Conservation (phyloP, 129 eudicot genomes). For the Gnaphalium uliginosum region DNA sequence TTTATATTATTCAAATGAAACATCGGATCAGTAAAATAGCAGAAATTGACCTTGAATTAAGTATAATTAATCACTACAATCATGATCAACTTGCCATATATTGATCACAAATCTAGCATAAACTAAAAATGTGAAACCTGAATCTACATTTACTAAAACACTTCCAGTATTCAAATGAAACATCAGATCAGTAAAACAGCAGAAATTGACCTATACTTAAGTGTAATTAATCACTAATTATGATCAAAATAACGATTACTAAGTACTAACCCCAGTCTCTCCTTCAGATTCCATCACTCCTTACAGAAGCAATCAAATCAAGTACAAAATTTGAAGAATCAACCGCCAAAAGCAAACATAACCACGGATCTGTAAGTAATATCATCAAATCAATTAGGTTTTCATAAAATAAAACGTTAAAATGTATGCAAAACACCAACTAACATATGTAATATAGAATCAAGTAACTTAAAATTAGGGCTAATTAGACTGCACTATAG, state of each 20-base stretch:
- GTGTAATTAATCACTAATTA: neutral
- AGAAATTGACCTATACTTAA: conserved; percentile 1
- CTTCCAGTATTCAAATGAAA: neutral
- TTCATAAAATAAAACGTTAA: neutral
- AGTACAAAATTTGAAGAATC: neutral
- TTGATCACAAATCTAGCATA: conserved; percentile 8
- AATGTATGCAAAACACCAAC: conserved; percentile 10
- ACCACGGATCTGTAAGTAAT: conserved; percentile 26
- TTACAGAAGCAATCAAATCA: conserved; percentile 20
- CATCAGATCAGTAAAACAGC: conserved; percentile 1
- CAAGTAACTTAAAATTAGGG: neutral
- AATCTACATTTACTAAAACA: neutral
- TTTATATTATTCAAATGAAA: neutral
- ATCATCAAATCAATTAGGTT: neutral
- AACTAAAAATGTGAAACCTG: conserved; percentile 23
- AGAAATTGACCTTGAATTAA: neutral
- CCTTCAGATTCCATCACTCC: conserved; percentile 75
- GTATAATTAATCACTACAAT: neutral
- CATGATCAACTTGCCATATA: conserved; percentile 5
- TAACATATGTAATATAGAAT: neutral
- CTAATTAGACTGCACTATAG: conserved; percentile 8
- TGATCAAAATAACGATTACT: neutral
- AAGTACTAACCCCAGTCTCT: conserved; percentile 68
- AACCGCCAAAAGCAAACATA: conserved; percentile 41
- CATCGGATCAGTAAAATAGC: neutral